Base-by-base conservation (phyloP, 228 moss, liverwort and hornwort genomes). In the Sphagnum magellanicum region DNA sequence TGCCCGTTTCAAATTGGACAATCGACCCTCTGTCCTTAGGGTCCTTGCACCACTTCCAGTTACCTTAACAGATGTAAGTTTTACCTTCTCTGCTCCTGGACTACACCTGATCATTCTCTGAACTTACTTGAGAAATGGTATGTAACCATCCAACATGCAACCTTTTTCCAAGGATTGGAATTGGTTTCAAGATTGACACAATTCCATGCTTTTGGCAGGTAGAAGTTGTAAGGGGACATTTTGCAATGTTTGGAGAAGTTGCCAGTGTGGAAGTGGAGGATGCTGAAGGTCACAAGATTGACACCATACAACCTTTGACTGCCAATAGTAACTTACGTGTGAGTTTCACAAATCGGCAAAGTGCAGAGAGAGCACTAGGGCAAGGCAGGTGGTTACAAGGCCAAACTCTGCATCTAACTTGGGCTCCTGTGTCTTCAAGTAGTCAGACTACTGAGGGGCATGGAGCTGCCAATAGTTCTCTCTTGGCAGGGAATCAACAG, bases 381-480 rank as follows among this genome's bases (percentile, higher is more conserved):
- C 92, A 89, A 79, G 96, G 96, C 65, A 89, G 86, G 84, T 91
- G 96, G 96, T 80, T 96, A 75, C 92, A 89, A 72, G 91, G 92
- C 60, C 90, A 89, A 67, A 76, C 83, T 53, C 82, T 96, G 51
- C 91, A 91, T 69, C 78, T 96, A 74, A 83, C 77, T 57, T 96
- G 96, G 96, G 83, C 81, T 57, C 84, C 89, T 67, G 70, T 47
- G 67, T 63, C 87, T 66, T 59, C 82, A 66, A 79, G 65, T 16
- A 79, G 63, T 77, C 81, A 86, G 69, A 60, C 73, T 67, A 16
- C 77, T 63, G 90, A 81, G 72, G 72, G 72, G 70, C 66, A 65
- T 60, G 72, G 67, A 46, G 72, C 63, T 58, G 59, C 78, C 11
- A 76, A 57, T 53, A 83, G 74, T 62, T 10, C 65, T 13, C 61